Conservation (phyloP, 345 rosid genomes). For the Citrus trifoliata region DNA sequence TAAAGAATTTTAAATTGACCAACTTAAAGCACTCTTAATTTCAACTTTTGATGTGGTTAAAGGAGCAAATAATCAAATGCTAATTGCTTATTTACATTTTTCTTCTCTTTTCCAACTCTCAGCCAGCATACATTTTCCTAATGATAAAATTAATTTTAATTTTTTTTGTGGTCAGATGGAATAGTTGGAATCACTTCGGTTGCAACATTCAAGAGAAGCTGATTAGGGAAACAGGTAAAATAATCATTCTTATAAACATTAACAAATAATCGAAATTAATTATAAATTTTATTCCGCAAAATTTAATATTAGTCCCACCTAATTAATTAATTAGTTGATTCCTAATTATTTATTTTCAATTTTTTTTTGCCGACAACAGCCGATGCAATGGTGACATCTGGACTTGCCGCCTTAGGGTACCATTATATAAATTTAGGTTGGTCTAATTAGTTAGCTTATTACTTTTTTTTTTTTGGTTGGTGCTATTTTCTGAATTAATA, state of each 20-base stretch:
- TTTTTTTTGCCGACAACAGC: constrained; percentile 7
- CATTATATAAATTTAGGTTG: constrained; percentile 35
- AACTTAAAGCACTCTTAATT: no score
- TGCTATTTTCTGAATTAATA: no score
- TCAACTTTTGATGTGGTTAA: no score
- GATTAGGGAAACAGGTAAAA: constrained; percentile 46
- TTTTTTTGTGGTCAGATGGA: constrained; percentile 38
- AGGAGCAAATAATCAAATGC: neutral
- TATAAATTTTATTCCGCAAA: neutral
- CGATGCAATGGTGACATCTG: constrained; percentile 54
- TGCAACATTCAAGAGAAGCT: constrained; percentile 44
- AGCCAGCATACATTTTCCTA: neutral
- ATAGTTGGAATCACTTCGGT: constrained; percentile 53
- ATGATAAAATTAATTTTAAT: neutral
- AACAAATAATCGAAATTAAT: neutral
- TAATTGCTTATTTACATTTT: no score
- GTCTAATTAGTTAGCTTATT: neutral
- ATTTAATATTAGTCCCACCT: neutral
- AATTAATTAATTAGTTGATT: no score
- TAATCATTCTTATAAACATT: no score
- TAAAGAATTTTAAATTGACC: no score
- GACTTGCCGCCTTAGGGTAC: constrained; percentile 42
- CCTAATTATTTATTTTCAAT: neutral
- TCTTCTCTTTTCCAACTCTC: neutral
- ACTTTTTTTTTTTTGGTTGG: neutral